A percentile compares a stretch with the other conserved stretches of the same genome.
Conservation (phyloP, 2,329 filamentous ascomycete species). For the Pseudopyrenochaeta lycopersici region DNA sequence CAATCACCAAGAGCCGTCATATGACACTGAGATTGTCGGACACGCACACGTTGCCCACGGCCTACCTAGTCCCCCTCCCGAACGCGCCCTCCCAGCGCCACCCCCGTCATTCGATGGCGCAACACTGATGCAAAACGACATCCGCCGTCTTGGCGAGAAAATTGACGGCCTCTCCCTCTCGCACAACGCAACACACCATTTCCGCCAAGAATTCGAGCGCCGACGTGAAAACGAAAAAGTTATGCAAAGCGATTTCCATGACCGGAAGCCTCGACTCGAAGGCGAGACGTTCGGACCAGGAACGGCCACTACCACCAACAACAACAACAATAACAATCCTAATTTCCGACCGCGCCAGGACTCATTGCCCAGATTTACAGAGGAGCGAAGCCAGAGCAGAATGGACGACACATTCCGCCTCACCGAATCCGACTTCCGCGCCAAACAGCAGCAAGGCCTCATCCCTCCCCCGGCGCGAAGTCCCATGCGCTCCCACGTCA, state of each 20-base stretch:
- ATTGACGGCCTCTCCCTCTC: slow-evolving; percentile 37
- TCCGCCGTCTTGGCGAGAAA: slow-evolving; percentile 42
- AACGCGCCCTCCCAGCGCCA: slow-evolving; percentile 16
- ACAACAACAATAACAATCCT: neutral
- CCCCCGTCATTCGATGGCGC: slow-evolving; percentile 27
- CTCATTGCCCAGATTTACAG: slow-evolving; percentile 8
- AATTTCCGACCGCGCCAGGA: slow-evolving; percentile 7
- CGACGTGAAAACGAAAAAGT: slow-evolving; percentile 40
- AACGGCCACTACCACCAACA: neutral
- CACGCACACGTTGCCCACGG: neutral
- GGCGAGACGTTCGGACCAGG: slow-evolving; percentile 8
- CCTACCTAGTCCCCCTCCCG: slow-evolving; percentile 12
- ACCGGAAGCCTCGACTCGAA: slow-evolving; percentile 20
- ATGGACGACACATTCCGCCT: slow-evolving; percentile 8
- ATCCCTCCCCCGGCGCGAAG: slow-evolving; percentile 7
- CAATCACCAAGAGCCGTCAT: neutral
- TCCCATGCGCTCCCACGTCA: slow-evolving; percentile 10
- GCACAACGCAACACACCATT: slow-evolving; percentile 10
- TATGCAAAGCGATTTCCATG: slow-evolving; percentile 35
- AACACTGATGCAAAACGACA: slow-evolving; percentile 37
- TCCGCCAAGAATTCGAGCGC: slow-evolving; percentile 26
- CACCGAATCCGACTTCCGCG: slow-evolving; percentile 8
- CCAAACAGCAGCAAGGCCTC: neutral
- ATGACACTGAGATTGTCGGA: slow-evolving; percentile 1
- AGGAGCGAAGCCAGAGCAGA: slow-evolving; percentile 4